Conservation (phyloP, 495 filamentous ascomycete species). For the Ramalina intermedia region DNA sequence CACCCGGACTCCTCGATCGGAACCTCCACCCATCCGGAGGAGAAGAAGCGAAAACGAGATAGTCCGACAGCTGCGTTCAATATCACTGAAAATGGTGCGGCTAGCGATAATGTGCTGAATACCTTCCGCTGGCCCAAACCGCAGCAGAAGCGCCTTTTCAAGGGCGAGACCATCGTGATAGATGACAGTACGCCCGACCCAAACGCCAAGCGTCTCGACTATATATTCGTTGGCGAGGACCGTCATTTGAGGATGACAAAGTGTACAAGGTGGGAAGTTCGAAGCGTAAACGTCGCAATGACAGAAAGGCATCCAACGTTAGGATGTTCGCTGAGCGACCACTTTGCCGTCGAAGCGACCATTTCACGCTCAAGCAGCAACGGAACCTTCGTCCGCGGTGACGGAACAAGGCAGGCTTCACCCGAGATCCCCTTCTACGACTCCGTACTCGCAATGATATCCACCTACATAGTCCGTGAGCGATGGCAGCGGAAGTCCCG, state of each 20-base stretch:
- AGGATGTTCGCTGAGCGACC: conserved; percentile 76
- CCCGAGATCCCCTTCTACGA: conserved; percentile 39
- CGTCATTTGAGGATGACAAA: conserved; percentile 15
- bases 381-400: background rate
- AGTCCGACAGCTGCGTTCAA: conserved; percentile 65
- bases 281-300: conserved; percentile 60
- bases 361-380: conserved; percentile 18
- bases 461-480: conserved; percentile 53
- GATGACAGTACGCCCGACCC: conserved; percentile 50
- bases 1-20: conserved; percentile 71
- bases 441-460: conserved; percentile 52
- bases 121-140: conserved; percentile 82
- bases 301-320: conserved; percentile 66
- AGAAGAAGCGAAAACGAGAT: conserved; percentile 31
- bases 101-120: conserved; percentile 74
- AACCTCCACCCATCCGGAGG: conserved; percentile 46
- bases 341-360: conserved; percentile 72
- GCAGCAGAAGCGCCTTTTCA: conserved; percentile 42
- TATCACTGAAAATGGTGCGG: conserved; percentile 64
- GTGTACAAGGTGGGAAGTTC: conserved; percentile 45
- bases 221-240: conserved; percentile 61
- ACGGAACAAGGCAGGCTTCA: background rate
- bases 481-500: conserved; percentile 53
- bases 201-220: conserved; percentile 78
- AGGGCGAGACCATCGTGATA: conserved; percentile 39